Evolutionary conservation across 257 asterid genomes (phyloP), one percentile per base, ranked within the genome.

Genomic region (Mitragyna speciosa): DNA sequence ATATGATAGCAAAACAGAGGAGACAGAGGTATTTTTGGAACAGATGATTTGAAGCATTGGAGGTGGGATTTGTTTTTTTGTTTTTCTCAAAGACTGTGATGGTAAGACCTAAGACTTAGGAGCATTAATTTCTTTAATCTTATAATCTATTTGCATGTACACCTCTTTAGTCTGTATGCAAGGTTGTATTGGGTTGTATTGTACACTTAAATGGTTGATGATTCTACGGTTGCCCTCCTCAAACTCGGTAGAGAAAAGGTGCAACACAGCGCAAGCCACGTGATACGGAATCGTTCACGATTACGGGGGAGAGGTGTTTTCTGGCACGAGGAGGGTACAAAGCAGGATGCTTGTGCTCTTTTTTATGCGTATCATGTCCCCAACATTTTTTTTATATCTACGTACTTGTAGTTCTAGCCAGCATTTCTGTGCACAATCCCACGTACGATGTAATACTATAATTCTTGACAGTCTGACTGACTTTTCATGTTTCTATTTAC

Each of bases 201-300:
- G n/a, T 26, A 15, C 20, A n/a, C 15, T 10, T 33, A 68, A 36
- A 36, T 12, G 65, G 1, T 49, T 11, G 30, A 54, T 45, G 58
- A 22, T 28, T 81, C 26, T 17, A 45, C 24, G 30, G 58, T 31
- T 7, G 31, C 3, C 49, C 19, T 10, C 26, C 33, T n/a, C 43
- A 67, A 72, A 70, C 31, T 41, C 22, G 67, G 79, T 41, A 33
- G 83, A 54, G 63, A 73, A 78, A 59, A 52, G 61, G 73, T 48
- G 49, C 4, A 69, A 56, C 76, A 84, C 91, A 86, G 90, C 87
- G 66, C 87, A 78, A 84, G 47, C 87, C 94, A 90, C 90, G 92
- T 90, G 94, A 86, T 67, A n/a, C 28, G 68, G 83, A 80, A 80
- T 85, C 84, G 69, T 73, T 76, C 43, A 12, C 47, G 81, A 82